These are phyloP conservation scores for Pyrenula aspistea DNA, from an alignment of 495 filamentous ascomycete genomes.

Conservation along the genomic window DNA sequence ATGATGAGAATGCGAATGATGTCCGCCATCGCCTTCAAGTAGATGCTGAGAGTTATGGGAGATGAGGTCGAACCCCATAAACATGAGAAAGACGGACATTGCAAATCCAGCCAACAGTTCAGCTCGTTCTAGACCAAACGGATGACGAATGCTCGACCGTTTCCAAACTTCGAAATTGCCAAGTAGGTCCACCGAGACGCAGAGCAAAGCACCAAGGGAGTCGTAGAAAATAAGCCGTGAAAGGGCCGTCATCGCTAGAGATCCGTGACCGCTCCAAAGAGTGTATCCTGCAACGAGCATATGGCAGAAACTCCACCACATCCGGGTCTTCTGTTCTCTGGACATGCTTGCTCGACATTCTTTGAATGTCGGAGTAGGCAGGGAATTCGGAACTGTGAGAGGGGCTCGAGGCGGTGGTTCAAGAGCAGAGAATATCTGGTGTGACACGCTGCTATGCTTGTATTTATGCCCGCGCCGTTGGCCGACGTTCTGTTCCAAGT, in stretches of 20 bases:
- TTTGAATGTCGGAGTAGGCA: constrained; percentile 81
- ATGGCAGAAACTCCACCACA: constrained; percentile 86
- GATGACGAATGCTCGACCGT: constrained; percentile 80
- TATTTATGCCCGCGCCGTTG: constrained; percentile 94
- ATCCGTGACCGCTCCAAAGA: constrained; percentile 72
- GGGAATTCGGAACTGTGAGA: constrained; percentile 78
- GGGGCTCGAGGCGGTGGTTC: constrained; percentile 84
- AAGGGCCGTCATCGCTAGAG: constrained; percentile 83
- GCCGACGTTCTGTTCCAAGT: constrained; percentile 52
- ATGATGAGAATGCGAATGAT: constrained; percentile 60
- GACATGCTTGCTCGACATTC: constrained; percentile 83
- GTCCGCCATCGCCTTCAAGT: constrained; percentile 47
- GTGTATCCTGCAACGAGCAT: constrained; percentile 68
- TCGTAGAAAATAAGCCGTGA: constrained; percentile 93
- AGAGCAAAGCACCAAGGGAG: constrained; percentile 83
- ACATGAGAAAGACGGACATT: constrained; percentile 86
- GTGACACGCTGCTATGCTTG: constrained; percentile 92
- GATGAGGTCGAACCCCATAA: constrained; percentile 92
- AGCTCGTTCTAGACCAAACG: constrained; percentile 82
- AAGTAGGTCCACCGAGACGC: constrained; percentile 82
- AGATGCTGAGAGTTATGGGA: constrained; percentile 86
- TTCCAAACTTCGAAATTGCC: constrained; percentile 98
- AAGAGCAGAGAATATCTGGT: constrained; percentile 72
- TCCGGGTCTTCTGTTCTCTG: constrained; percentile 64
- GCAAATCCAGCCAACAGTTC: constrained; percentile 96